Conservation (phyloP, 148 eudicot species). For the Rhododendron kiyosumense region DNA sequence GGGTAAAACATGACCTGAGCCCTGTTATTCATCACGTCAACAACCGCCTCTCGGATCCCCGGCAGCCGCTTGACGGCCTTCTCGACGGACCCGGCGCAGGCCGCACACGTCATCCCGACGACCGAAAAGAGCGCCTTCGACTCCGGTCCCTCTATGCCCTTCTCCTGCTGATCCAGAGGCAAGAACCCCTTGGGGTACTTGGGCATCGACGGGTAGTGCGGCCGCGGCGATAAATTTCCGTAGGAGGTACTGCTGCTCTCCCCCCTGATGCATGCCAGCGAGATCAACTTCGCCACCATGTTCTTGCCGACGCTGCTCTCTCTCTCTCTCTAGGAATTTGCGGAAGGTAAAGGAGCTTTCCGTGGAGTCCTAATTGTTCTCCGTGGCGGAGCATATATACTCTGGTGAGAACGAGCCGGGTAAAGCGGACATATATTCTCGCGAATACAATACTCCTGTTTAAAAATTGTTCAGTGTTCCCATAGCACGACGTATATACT, state of each 20-base stretch:
- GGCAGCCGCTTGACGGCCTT: constrained; percentile 76
- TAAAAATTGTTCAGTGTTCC: too few species aligned
- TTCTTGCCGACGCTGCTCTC: neutral
- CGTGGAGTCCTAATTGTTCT: too few species aligned
- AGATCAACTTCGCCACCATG: constrained; percentile 39
- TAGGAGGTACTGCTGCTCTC: neutral
- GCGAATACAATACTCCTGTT: too few species aligned
- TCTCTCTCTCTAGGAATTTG: neutral
- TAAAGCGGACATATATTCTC: too few species aligned
- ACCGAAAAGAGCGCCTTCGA: constrained; percentile 59
- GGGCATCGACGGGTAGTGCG: constrained; percentile 81
- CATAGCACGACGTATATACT: too few species aligned
- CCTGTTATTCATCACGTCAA: constrained; percentile 64
- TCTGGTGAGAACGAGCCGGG: too few species aligned
- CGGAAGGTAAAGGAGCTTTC: too few species aligned
- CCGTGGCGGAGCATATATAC: too few species aligned
- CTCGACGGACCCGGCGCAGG: constrained; percentile 89
- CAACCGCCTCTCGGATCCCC: constrained; percentile 63
- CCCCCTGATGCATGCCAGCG: constrained; percentile 37
- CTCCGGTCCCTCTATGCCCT: constrained; percentile 28
- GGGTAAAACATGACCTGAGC: constrained; percentile 66
- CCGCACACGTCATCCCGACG: constrained; percentile 76
- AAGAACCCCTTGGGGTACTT: constrained; percentile 60
- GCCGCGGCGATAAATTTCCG: constrained; percentile 40
- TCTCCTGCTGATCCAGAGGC: constrained; percentile 19